Percentiles rank a stretch among this genome's conserved stretches.
Conservation (phyloP, 1,284 basidiomycete genomes). For the Cutaneotrichosporon dermatis region DNA sequence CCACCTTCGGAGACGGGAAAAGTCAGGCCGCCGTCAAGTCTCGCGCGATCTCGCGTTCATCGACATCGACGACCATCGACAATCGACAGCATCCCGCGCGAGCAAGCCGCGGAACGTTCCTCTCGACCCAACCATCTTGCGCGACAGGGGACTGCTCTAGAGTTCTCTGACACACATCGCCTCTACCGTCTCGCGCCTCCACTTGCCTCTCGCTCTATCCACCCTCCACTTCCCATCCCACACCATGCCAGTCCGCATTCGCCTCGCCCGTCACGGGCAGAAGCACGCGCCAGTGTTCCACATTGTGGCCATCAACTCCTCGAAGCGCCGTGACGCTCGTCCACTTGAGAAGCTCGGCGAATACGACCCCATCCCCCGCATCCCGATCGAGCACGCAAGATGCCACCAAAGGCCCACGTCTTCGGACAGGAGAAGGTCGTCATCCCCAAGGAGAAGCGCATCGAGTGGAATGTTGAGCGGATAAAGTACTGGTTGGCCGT, state of each 20-base stretch:
- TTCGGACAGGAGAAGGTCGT: slow-evolving; percentile 22
- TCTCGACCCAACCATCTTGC: too few relatives aligned
- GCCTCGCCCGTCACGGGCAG: slow-evolving; percentile 78
- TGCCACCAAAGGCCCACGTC: slow-evolving; percentile 43
- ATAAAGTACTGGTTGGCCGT: slow-evolving; percentile 84
- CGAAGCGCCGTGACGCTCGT: slow-evolving; percentile 71
- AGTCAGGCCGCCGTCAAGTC: too few relatives aligned
- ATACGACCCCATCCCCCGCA: slow-evolving; percentile 64
- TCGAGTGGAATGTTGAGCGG: slow-evolving; percentile 85
- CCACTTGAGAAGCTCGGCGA: slow-evolving; percentile 86
- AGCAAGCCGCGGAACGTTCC: too few relatives aligned
- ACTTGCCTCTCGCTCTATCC: too few relatives aligned
- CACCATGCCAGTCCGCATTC: slow-evolving; percentile 74
- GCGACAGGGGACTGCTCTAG: too few relatives aligned
- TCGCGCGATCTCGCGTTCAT: too few relatives aligned
- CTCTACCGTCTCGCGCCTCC: too few relatives aligned
- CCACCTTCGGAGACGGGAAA: too few relatives aligned
- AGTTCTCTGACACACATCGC: too few relatives aligned
- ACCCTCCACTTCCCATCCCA: background rate
- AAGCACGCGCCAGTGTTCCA: slow-evolving; percentile 78
- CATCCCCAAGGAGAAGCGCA: slow-evolving; percentile 59
- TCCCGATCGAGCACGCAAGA: slow-evolving; percentile 19
- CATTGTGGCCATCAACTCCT: slow-evolving; percentile 73
- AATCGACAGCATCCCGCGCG: too few relatives aligned
- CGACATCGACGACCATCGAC: too few relatives aligned